Evolutionary conservation across 2,329 filamentous ascomycete genomes (phyloP), one percentile per base, ranked within the genome.

Genomic region (Rasamsonia emersonii): DNA sequence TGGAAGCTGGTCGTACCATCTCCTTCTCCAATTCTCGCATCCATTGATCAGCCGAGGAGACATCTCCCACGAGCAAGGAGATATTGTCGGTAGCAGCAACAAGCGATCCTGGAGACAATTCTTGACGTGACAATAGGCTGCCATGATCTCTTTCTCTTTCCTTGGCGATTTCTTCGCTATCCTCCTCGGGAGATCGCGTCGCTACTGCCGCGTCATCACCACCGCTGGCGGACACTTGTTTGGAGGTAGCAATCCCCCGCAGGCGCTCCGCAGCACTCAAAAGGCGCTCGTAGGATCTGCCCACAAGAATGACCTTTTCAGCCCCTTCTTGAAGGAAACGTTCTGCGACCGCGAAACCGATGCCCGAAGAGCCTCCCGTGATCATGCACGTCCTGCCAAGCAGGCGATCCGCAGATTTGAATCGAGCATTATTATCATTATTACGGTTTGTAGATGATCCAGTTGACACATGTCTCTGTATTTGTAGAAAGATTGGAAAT

Each of bases 311-410:
- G 18, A 65, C 38, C 40, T 73, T 70, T 16, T 59, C 56, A 23
- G 71, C 77, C 18, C 78, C 80, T 37, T 77, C 68, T 32, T 53
- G 49, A 13, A 80, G 73, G 48, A 86, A 82, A n/a, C 71, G 66
- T 21, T 62, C 55, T 7, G 81, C 80, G 33, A 86, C 80, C 31
- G 75, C 73, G 24, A 68, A 64, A 26, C 82, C 82, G 44, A 86
- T 85, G 32, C 78, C 75, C 13, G 79, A 75, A 25, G 78, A 80
- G 13, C 71, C 81, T 28, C 82, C 82, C 2, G 81, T 82, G 31
- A 86, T 66, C 49, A 82, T 64, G 31, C 59, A 61, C 35, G 50
- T 62, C 16, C 56, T 46, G 18, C 55, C 54, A 15, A 40, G 32
- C n/a, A 63, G 46, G 19, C 51, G 47, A 26, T 13, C 24, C 11